A percentile compares a stretch with the other conserved stretches of the same genome.
phyloP scores from a whole-genome alignment of 2,329 filamentous ascomycete species.

The Trichothecium sympodiale region DNA sequence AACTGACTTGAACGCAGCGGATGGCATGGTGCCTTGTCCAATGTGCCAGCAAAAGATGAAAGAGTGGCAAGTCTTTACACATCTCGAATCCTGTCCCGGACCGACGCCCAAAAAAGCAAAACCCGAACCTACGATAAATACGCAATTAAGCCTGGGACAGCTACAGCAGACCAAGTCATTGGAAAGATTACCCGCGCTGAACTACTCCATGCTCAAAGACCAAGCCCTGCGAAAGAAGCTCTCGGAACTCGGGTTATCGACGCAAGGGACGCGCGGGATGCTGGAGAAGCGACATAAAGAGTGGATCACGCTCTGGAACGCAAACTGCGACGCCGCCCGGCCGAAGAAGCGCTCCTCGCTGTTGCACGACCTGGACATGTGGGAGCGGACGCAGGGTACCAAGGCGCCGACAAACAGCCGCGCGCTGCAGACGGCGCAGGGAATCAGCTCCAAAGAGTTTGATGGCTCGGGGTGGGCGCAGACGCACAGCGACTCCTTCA shows the following conservation, averaged over 20 bases:
- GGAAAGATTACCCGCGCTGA: conserved; percentile 67
- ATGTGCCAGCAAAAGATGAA: conserved; percentile 76
- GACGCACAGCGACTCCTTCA: conserved; percentile 65
- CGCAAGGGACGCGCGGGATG: conserved; percentile 53
- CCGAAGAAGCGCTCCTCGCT: conserved; percentile 64
- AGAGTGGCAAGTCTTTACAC: conserved; percentile 62
- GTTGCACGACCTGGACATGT: conserved; percentile 67
- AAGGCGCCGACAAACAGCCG: conserved; percentile 30
- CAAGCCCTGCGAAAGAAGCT: conserved; percentile 69
- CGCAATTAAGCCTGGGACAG: conserved; percentile 8
- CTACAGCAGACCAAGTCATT: conserved; percentile 24
- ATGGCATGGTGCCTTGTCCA: conserved; percentile 74
- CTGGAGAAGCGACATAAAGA: conserved; percentile 77
- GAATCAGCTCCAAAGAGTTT: conserved; percentile 81
- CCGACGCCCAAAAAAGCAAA: conserved; percentile 13
- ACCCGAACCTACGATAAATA: background rate
- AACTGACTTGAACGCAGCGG: conserved; percentile 30
- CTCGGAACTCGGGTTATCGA: conserved; percentile 65
- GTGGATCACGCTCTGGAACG: conserved; percentile 94
- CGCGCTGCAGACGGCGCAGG: conserved; percentile 23
- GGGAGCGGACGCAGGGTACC: conserved; percentile 75
- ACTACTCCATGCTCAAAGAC: conserved; percentile 83
- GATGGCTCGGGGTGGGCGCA: conserved; percentile 66
- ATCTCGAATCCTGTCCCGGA: conserved; percentile 58
- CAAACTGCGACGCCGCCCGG: conserved; percentile 77